Evolutionary conservation across 495 filamentous ascomycete genomes (phyloP), one percentile per base, ranked within the genome.

Genomic region (Penicillium cinerascens): DNA sequence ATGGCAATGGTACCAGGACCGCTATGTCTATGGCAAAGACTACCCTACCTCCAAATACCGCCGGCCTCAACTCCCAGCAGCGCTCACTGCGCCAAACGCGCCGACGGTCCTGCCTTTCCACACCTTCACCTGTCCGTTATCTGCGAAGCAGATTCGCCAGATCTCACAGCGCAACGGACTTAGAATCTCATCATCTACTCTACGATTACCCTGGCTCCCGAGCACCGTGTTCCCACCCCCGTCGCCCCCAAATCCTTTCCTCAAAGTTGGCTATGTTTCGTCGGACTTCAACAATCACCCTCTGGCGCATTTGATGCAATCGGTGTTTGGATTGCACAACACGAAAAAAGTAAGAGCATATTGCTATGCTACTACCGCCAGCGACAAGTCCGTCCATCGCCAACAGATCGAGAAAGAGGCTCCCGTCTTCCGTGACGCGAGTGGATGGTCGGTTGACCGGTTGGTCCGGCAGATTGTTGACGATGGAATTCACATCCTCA

Each of bases 231-330:
- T 88, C 61, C 79, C 82, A 11, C 93, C 93, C 6, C 93, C 93
- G 0, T 64, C 80, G 4, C 92, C 93, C 7, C 95, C 93, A 10
- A 77, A 75, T 25, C 91, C 93, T 0, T 82, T 86, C 53, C 82
- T 99, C 35, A 89, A 88, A 56, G 85, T 99, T 47, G 93, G 93
- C 41, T 99, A 99, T 64, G 85, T 99, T 25, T 97, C 93, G 2
- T 97, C 92, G 0, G 93, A 99, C 67, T 99, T 99, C 71, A 99
- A 99, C 64, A 99, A 99, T 65, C 93, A 99, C 63, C 93, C 93
- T 27, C 78, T 99, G 37, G 93, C 95, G 5, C 91, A 97, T 72
- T 68, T 97, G 56, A 99, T 99, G 93, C 93, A 99, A 68, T 97
- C 93, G 4, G 93, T 97, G 5, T 99, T 99, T 73, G 93, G 93